Conservation (phyloP, 495 filamentous ascomycete species). For the Aspergillus coremiiformis region DNA sequence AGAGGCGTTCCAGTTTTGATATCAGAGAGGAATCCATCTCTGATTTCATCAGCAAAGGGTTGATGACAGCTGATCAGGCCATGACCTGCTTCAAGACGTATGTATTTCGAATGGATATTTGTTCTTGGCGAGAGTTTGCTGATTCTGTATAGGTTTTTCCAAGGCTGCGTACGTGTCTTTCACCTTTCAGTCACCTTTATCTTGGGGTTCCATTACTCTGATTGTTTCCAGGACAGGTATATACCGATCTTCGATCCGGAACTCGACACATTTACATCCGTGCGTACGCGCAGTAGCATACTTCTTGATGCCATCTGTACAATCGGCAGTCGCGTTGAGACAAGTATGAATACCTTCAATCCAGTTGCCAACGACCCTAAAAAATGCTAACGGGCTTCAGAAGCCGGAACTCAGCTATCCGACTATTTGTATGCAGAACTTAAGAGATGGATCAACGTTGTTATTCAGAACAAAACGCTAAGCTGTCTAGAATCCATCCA, state of each 20-base stretch:
- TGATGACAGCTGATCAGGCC: slow-evolving; percentile 29
- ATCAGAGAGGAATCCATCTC: slow-evolving; percentile 27
- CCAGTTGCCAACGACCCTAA: neutral
- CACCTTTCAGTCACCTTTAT: neutral
- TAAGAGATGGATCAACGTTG: slow-evolving; percentile 39
- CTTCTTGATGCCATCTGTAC: slow-evolving; percentile 44
- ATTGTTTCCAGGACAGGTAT: slow-evolving; percentile 30
- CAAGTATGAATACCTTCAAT: slow-evolving; percentile 12
- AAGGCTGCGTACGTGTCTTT: slow-evolving; percentile 32
- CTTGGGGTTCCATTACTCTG: neutral
- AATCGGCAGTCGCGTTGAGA: slow-evolving; percentile 39
- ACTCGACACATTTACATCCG: slow-evolving; percentile 35
- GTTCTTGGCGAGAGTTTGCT: neutral
- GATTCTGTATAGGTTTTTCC: slow-evolving; percentile 30
- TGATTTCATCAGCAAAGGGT: slow-evolving; percentile 31
- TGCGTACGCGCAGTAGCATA: slow-evolving; percentile 35
- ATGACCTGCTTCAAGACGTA: slow-evolving; percentile 30
- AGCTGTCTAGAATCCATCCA: slow-evolving; percentile 41
- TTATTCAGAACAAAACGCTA: slow-evolving; percentile 32
- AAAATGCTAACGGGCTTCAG: slow-evolving; percentile 8
- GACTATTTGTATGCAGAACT: slow-evolving; percentile 35
- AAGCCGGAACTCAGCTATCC: slow-evolving; percentile 27
- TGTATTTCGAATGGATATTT: neutral
- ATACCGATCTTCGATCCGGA: slow-evolving; percentile 40
- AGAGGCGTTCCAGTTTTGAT: slow-evolving; percentile 31